Evolutionary conservation across 1,284 basidiomycete species (phyloP).

Genomic region (Somion occarium): DNA sequence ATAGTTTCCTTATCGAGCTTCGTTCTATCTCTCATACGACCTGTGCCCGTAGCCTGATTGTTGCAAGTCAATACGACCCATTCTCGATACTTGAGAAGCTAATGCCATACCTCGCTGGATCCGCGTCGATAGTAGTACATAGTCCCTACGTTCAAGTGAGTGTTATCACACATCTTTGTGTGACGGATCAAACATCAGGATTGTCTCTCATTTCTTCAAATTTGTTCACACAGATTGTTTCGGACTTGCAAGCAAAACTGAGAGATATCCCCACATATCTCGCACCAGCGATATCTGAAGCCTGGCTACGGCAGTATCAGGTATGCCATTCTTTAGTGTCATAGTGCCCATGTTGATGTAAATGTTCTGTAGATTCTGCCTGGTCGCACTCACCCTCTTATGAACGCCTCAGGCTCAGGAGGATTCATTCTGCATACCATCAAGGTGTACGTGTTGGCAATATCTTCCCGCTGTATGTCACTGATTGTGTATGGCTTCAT

Average conservation of each 20-base stretch:
- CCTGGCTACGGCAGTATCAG: slow-evolving; percentile 90
- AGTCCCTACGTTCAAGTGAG: slow-evolving; percentile 75
- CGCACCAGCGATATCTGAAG: slow-evolving; percentile 80
- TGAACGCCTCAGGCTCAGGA: slow-evolving; percentile 87
- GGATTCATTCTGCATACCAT: slow-evolving; percentile 85
- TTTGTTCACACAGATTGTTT: slow-evolving; percentile 46
- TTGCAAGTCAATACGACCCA: slow-evolving; percentile 86
- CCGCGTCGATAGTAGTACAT: slow-evolving; percentile 83
- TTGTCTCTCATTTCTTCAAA: slow-evolving; percentile 2
- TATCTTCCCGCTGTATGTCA: not conserved
- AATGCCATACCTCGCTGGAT: slow-evolving; percentile 77
- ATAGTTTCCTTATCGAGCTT: not conserved
- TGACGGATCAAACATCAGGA: not conserved
- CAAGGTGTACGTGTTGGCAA: slow-evolving; percentile 78
- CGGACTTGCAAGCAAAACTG: slow-evolving; percentile 73
- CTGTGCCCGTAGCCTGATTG: slow-evolving; percentile 59
- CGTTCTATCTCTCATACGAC: no score
- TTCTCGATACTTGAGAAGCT: slow-evolving; percentile 77
- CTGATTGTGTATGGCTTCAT: not conserved
- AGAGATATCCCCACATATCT: slow-evolving; percentile 68
- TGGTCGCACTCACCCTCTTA: slow-evolving; percentile 92
- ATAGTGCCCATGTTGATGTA: not conserved
- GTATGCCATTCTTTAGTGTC: slow-evolving; percentile 25
- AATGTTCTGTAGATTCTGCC: slow-evolving; percentile 64
- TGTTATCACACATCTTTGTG: slow-evolving; percentile 6